Evolutionary conservation across 2,329 filamentous ascomycete species (phyloP).

Genomic region (Apiospora rasikravindrae): DNA sequence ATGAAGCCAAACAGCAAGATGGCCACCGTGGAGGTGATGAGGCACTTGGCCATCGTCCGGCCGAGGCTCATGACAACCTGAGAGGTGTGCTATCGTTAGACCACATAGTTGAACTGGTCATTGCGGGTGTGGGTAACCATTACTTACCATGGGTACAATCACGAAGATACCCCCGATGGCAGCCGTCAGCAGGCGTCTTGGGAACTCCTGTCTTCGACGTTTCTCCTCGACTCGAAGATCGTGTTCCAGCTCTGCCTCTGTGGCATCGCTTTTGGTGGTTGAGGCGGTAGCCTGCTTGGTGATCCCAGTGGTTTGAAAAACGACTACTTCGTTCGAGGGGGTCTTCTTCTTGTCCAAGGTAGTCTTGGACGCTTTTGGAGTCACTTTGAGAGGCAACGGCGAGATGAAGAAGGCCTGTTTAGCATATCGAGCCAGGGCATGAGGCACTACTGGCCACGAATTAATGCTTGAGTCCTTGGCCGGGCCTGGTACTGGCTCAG

Average conservation of each 20-base stretch:
- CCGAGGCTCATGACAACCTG: constrained; percentile 21
- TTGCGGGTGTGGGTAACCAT: neutral
- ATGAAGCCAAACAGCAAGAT: constrained; percentile 21
- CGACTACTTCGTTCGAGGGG: neutral
- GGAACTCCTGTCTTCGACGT: constrained; percentile 21
- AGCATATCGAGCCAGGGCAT: neutral
- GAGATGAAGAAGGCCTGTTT: constrained; percentile 19
- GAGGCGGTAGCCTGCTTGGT: constrained; percentile 14
- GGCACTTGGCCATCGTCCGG: constrained; percentile 14
- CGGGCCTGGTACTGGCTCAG: neutral
- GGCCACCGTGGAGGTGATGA: constrained; percentile 19
- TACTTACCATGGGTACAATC: constrained; percentile 24
- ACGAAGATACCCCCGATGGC: constrained; percentile 22
- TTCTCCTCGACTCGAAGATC: constrained; percentile 15
- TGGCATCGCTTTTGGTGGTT: constrained; percentile 18
- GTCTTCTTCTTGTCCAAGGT: neutral
- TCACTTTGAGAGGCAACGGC: neutral
- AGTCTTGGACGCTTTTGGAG: neutral
- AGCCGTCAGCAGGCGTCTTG: constrained; percentile 20
- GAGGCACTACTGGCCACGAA: neutral
- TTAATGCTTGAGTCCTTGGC: neutral
- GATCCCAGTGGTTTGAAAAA: neutral
- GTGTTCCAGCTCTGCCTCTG: constrained; percentile 19
- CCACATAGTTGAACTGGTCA: neutral
- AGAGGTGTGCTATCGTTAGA: neutral